These are phyloP conservation scores for Solanum lycopersicoides DNA, from an alignment of 257 asterid genomes.

Conservation along the genomic window DNA sequence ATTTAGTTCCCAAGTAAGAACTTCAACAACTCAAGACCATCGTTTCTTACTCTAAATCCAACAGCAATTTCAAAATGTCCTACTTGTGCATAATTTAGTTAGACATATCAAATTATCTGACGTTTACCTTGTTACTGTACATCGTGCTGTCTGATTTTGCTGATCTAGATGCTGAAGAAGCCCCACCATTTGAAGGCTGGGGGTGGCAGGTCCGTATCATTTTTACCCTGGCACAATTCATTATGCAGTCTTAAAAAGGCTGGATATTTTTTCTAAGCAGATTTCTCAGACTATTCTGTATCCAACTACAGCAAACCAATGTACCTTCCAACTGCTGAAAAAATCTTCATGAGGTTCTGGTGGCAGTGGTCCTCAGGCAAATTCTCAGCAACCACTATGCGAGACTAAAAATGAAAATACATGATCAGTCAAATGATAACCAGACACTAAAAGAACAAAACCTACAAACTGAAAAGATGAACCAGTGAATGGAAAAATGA, in stretches of 20 bases:
- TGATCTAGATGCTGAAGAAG: constrained; percentile 42
- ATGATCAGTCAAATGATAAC: neutral
- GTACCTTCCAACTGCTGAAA: constrained; percentile 84
- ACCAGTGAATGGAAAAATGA: neutral
- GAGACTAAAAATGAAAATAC: constrained; percentile 33
- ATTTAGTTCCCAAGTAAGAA: neutral
- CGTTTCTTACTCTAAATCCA: neutral
- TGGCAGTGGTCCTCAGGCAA: constrained; percentile 90
- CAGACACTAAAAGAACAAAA: neutral
- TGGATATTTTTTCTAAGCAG: neutral
- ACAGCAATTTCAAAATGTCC: neutral
- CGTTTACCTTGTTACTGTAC: constrained; percentile 60
- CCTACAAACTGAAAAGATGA: neutral
- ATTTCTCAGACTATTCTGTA: neutral
- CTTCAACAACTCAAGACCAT: neutral
- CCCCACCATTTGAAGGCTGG: constrained; percentile 40
- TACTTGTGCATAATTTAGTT: constrained; percentile 1
- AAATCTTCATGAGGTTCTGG: constrained; percentile 82
- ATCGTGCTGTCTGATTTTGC: constrained; percentile 52
- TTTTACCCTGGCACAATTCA: constrained; percentile 56
- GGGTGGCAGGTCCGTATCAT: constrained; percentile 88
- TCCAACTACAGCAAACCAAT: neutral
- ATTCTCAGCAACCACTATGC: constrained; percentile 77
- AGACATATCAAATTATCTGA: neutral
- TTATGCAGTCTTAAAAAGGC: neutral